Conservation (phyloP, 2,329 filamentous ascomycete species). For the Neopestalotiopsis sp. region DNA sequence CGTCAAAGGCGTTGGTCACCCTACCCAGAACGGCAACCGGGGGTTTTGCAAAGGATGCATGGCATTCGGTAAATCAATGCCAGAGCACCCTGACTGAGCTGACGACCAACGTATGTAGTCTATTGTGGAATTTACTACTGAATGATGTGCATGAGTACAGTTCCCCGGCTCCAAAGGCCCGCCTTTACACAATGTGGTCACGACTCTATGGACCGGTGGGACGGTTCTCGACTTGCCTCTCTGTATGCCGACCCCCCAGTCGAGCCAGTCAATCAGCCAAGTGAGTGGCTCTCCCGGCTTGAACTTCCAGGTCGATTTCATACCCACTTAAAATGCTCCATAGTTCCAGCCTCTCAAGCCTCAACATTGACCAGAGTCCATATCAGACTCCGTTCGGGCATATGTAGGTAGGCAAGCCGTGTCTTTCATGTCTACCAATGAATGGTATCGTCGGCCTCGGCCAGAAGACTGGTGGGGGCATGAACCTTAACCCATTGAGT, state of each 20-base stretch:
- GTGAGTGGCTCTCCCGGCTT: background rate
- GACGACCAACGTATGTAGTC: background rate
- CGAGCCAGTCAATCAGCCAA: background rate
- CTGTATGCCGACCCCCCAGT: background rate
- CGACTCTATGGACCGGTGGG: conserved; percentile 13
- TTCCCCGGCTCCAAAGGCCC: background rate
- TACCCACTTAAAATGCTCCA: background rate
- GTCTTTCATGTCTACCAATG: background rate
- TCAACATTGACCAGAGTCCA: background rate
- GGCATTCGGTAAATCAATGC: background rate
- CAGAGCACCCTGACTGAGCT: background rate
- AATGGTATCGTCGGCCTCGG: background rate
- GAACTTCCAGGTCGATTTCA: background rate
- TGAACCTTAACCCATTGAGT: background rate
- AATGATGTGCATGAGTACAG: conserved; percentile 29
- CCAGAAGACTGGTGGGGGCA: background rate
- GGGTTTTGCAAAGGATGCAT: background rate
- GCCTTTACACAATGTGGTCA: conserved; percentile 13
- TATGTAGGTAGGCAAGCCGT: background rate
- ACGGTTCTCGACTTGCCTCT: background rate
- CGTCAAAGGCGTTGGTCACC: background rate
- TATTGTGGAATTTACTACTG: conserved; percentile 21
- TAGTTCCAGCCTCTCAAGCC: background rate
- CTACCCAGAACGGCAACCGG: conserved; percentile 17
- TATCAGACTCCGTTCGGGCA: conserved; percentile 1